Evolutionary conservation across 768 basidiomycete genomes (phyloP).

Genomic region (Strobilomyces echinocephalus): DNA sequence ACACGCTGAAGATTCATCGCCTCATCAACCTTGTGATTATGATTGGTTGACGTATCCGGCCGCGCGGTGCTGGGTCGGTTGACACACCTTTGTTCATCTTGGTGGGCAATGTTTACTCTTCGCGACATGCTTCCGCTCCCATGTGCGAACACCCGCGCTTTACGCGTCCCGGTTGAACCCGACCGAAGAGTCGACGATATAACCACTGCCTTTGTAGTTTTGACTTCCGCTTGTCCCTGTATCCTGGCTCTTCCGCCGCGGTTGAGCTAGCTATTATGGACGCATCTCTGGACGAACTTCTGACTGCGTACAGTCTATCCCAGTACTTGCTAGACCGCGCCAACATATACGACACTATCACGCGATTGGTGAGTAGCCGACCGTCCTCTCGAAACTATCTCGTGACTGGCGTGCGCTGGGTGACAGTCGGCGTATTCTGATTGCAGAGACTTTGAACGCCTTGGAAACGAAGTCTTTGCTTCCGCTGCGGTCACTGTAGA

Average conservation of each 20-base stretch:
- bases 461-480: slow-evolving; percentile 26
- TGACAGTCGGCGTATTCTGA: slow-evolving; percentile 22
- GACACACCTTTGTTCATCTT: neutral
- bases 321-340: slow-evolving; percentile 24
- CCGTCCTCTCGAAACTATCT: neutral
- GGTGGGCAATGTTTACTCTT: slow-evolving; percentile 1
- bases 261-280: slow-evolving; percentile 4
- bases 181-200: slow-evolving; percentile 8
- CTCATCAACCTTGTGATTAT: no score
- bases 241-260: neutral
- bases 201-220: neutral
- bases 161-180: slow-evolving; percentile 5
- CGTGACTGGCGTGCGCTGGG: neutral
- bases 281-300: slow-evolving; percentile 2
- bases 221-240: neutral
- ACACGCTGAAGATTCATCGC: no score
- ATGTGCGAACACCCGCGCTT: neutral
- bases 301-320: slow-evolving; percentile 13
- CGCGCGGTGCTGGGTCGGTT: no score
- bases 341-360: slow-evolving; percentile 28
- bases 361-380: slow-evolving; percentile 19
- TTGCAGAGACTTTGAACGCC: slow-evolving; percentile 24
- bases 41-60: no score
- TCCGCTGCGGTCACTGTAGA: slow-evolving; percentile 20
- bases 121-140: slow-evolving; percentile 2